Evolutionary conservation across 1,284 basidiomycete genomes (phyloP), one percentile per base, ranked within the genome.

Genomic region (Rhizopogon parksii): DNA sequence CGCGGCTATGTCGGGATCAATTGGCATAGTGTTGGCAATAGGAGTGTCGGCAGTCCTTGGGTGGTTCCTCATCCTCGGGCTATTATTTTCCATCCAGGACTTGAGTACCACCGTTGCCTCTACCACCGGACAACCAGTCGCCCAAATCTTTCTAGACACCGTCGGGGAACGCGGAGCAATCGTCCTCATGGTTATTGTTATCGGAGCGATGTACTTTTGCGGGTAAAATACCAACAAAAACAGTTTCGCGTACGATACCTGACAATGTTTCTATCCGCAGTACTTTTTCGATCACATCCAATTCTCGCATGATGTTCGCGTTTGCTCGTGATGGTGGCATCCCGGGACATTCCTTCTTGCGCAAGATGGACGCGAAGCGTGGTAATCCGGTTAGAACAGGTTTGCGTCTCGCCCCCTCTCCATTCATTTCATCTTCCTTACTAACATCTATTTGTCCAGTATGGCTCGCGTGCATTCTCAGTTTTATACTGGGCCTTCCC

Each of bases 271-370:
- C 17, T 14, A 45, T 52, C 32, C 39, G 17, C 53, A 79, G 79
- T 35, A 83, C 79, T 2, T 89, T 88, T 68, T 87, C 84, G 0
- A 67, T 90, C 37, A 88, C 85, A 0, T 82, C 81, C 0, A 90
- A 89, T 61, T 85, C 81, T 2, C 76, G 87, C 1, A 88, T 88
- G 85, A 85, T 85, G 81, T 88, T 82, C 61, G 82, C 85, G 0
- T 88, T 88, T 62, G 73, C 82, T 3, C 75, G 84, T 32, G 83
- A 85, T 59, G 80, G 82, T 2, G 83, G 77, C n/a, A 75, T 88
- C 21, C 84, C 85, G 0, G 82, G 81, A 6, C 78, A 79, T 53
- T 72, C 63, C 36, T 86, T 83, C 66, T 84, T 88, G 64, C 78
- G 78, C 57, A 75, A 80, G 52, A 85, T 90, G 36, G 77, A 79